phyloP scores from a whole-genome alignment of 2,329 filamentous ascomycete genomes.

The Aquanectria penicillioides region DNA sequence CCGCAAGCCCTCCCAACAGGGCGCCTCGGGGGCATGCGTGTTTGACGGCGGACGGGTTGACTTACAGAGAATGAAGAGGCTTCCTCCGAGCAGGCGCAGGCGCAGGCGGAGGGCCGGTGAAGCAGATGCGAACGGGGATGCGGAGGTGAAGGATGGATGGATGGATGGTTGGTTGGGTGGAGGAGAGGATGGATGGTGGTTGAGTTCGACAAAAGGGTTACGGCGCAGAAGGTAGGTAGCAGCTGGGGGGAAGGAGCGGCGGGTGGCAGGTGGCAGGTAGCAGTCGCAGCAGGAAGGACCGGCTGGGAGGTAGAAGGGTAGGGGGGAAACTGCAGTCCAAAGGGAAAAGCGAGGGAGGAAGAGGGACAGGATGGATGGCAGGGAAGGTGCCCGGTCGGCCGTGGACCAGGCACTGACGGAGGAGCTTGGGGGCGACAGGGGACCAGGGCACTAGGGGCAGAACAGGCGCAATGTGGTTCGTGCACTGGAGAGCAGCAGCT shows the following conservation, averaged over 20 bases:
- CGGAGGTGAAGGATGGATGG: conserved; percentile 34
- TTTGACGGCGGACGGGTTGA: conserved; percentile 20
- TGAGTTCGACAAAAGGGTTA: conserved; percentile 39
- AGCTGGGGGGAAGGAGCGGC: conserved; percentile 32
- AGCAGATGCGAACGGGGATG: conserved; percentile 32
- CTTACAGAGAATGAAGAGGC: conserved; percentile 37
- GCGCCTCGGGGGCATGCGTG: conserved; percentile 18
- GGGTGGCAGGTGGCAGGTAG: conserved; percentile 29
- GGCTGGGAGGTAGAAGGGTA: conserved; percentile 30
- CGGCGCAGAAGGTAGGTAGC: conserved; percentile 34
- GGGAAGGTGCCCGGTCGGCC: conserved; percentile 15
- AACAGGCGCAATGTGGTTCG: conserved; percentile 31
- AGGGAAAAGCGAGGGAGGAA: conserved; percentile 28
- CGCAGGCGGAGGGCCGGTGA: conserved; percentile 29
- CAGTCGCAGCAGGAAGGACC: conserved; percentile 26
- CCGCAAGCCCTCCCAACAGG: background rate
- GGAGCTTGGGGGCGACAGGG: conserved; percentile 13
- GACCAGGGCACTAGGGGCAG: conserved; percentile 8
- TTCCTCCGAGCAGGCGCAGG: conserved; percentile 36
- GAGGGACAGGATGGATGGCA: conserved; percentile 16
- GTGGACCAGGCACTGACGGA: conserved; percentile 15
- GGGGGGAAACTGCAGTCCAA: conserved; percentile 38
- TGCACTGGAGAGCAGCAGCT: conserved; percentile 30
- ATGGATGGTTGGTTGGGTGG: conserved; percentile 19
- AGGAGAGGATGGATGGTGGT: conserved; percentile 34